Evolutionary conservation across 495 filamentous ascomycete genomes (phyloP), one percentile per base, ranked within the genome.

Genomic region (Annulohypoxylon stygium): DNA sequence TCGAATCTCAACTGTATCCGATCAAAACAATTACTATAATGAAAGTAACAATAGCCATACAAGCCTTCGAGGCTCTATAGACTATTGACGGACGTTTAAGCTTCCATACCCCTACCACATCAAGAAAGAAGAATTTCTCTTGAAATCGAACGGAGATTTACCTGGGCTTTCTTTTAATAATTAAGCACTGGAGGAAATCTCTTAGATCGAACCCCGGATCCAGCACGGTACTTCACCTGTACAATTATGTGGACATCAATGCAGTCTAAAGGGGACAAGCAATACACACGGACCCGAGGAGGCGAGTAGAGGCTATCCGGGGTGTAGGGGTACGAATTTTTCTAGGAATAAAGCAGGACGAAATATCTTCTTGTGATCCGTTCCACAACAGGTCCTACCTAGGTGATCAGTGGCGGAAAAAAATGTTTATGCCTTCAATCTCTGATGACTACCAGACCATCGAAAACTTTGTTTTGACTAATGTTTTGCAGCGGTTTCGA

Each of bases 201-300:
- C 9, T 18, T 50, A 34, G 63, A 18, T 61, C 33, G 16, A 50
- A 67, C 69, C 69, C 69, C 69, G 43, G 69, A 67, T 67, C 23
- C 50, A 34, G 25, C 12, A 50, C 16, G 9, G 48, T 34, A 30
- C 25, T 59, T 14, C n/a, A 51, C 10, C 26, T 59, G 36, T 37
- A 30, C 18, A 65, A n/a, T 30, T 50, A 53, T 25, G 51, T 60
- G 57, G 57, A 57, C 37, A 50, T 45, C 41, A 50, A 63, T 58
- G 64, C 47, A 63, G 37, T 61, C 34, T 59, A 64, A 67, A 54
- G 50, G 39, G 34, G 65, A 41, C 20, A 59, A 48, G 50, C 25
- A 58, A 54, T 33, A 50, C 63, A 62, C 25, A 48, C 10, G 41
- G 55, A 33, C 39, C 45, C 30, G 55, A 57, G 50, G 48, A 48